These are phyloP conservation scores for Favolaschia claudopus DNA, from an alignment of 768 basidiomycete genomes.

Conservation along the genomic window DNA sequence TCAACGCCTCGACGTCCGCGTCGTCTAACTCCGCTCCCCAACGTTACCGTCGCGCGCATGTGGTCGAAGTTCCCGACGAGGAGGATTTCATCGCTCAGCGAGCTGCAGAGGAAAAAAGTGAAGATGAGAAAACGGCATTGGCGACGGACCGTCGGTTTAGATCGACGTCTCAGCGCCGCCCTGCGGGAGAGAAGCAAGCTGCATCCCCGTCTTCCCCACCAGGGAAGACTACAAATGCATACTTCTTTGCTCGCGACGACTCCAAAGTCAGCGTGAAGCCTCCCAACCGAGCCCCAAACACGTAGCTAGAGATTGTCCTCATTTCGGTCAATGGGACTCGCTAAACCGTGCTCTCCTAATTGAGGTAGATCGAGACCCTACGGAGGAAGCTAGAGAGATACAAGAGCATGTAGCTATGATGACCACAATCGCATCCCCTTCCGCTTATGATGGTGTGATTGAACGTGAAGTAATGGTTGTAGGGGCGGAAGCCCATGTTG, in stretches of 20 bases:
- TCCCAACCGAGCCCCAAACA: neutral
- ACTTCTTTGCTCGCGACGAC: neutral
- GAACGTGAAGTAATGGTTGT: conserved; percentile 4
- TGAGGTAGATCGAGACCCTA: neutral
- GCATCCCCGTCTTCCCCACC: neutral
- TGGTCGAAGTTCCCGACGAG: conserved; percentile 38
- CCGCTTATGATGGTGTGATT: neutral
- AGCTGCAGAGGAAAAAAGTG: too few species aligned
- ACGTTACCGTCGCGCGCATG: too few species aligned
- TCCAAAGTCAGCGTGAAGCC: neutral
- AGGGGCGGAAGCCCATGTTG: neutral
- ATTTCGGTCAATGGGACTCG: neutral
- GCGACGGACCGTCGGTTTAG: too few species aligned
- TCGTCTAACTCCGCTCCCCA: too few species aligned
- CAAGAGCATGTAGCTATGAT: conserved; percentile 27
- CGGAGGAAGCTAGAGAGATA: neutral
- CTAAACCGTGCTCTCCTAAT: neutral
- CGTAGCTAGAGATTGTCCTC: neutral
- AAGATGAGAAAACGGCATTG: too few species aligned
- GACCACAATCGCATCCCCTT: conserved; percentile 4
- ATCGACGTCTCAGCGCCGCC: too few species aligned
- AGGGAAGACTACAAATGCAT: neutral
- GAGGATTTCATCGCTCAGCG: too few species aligned
- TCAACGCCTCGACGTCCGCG: neutral
- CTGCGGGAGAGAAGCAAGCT: neutral